Base-by-base conservation (phyloP, 495 filamentous ascomycete genomes). In the Chaetomidium leptoderma region DNA sequence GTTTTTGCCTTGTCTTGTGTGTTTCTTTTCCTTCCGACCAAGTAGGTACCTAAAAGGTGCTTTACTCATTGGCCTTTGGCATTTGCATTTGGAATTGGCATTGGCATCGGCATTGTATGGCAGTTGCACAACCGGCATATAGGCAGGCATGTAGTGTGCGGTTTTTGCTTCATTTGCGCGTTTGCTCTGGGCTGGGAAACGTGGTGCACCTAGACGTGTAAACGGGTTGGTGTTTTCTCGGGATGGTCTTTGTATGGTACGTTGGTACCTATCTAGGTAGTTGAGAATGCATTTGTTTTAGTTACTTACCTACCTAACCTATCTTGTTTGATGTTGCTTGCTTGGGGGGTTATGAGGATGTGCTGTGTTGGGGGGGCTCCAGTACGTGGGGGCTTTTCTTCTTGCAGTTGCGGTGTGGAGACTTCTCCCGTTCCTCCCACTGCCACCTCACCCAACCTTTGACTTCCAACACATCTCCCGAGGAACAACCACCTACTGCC, bases 81-180 rank as follows among this genome's bases (percentile, higher is more conserved):
- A 48, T 17, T 48, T 8, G 32, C 35, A 53, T 14, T 27, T 26
- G 4, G 49, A 27, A 45, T 42, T 32, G n/a, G 46, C 36, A 39
- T 47, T 21, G 32, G 24, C 33, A 30, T 33, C 23, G 33, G 10
- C 21, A 30, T 30, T 19, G 44, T 33, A 56, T 56, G 53, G 44
- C 30, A 33, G 24, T 21, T 53, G n/a, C n/a, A n/a, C n/a, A n/a
- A n/a, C n/a, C 10, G 36, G 42, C 21, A 24, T 13, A 35, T 13
- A 35, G 23, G 23, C 42, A 26, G 16, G 19, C 23, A 47, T 19
- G 4, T 6, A 11, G 32, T 42, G 17, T 44, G 43, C 26, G 26
- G 24, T 3, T 16, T 30, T 29, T 29, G 44, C 26, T 46, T 6
- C 10, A 27, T 4, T n/a, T 29, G 23, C 33, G 13, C 3, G 2